phyloP scores from a whole-genome alignment of 495 filamentous ascomycete genomes.

The Penicillium chermesinum region DNA sequence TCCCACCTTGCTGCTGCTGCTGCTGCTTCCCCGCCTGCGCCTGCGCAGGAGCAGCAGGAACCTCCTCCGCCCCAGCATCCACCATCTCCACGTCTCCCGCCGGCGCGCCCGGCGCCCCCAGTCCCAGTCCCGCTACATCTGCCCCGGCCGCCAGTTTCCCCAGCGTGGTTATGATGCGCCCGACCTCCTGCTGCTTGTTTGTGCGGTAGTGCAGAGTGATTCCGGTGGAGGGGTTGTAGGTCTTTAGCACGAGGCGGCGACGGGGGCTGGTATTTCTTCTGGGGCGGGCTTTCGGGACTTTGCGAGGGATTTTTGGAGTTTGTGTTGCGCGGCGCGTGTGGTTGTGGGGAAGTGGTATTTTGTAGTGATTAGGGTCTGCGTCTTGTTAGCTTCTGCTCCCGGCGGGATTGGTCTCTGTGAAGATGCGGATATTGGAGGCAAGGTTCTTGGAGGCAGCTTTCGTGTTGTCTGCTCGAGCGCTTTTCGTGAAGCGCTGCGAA shows the following conservation, averaged over 20 bases:
- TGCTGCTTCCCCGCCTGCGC: conserved; percentile 17
- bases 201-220: conserved; percentile 85
- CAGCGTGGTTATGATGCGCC: conserved; percentile 68
- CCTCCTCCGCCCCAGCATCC: conserved; percentile 24
- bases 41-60: conserved; percentile 12
- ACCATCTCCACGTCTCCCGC: conserved; percentile 35
- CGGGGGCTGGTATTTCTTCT: conserved; percentile 25
- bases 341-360: conserved; percentile 67
- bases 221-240: conserved; percentile 78
- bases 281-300: conserved; percentile 16
- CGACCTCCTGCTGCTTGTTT: conserved; percentile 85
- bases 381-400: conserved; percentile 6
- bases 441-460: background rate
- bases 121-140: conserved; percentile 57
- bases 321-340: conserved; percentile 25
- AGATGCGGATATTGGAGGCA: background rate
- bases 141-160: conserved; percentile 56
- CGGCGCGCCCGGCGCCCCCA: conserved; percentile 24
- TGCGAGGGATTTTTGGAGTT: conserved; percentile 19
- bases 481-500: too few relatives aligned
- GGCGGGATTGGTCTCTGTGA: background rate
- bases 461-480: too few relatives aligned
- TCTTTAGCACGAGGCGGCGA: conserved; percentile 79
- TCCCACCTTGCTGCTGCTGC: conserved; percentile 18
- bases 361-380: conserved; percentile 74